Conservation (phyloP, 2,329 filamentous ascomycete genomes). For the Endothia cerciana region DNA sequence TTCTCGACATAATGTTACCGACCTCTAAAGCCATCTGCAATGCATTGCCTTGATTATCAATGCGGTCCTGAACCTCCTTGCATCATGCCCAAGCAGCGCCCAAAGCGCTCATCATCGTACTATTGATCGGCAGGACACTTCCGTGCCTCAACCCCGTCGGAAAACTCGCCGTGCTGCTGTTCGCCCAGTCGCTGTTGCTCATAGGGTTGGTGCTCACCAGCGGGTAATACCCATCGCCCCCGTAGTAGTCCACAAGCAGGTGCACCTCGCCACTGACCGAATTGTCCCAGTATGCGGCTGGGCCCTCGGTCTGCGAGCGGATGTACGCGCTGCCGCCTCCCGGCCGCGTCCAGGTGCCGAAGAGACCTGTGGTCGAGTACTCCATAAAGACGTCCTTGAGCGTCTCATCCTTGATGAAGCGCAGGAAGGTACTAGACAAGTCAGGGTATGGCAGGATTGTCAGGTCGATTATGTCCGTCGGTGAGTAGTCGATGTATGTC, state of each 20-base stretch:
- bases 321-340: slow-evolving; percentile 49
- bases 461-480: slow-evolving; percentile 58
- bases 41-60: not conserved
- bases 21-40: not conserved
- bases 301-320: slow-evolving; percentile 47
- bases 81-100: slow-evolving; percentile 40
- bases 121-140: slow-evolving; percentile 52
- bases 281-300: slow-evolving; percentile 50
- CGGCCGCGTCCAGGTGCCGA: slow-evolving; percentile 55
- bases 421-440: slow-evolving; percentile 44
- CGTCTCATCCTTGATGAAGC: slow-evolving; percentile 61
- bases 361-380: slow-evolving; percentile 50
- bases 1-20: not conserved
- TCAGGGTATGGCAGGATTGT: slow-evolving; percentile 55
- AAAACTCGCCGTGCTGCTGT: slow-evolving; percentile 46
- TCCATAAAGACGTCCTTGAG: slow-evolving; percentile 57
- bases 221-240: slow-evolving; percentile 52
- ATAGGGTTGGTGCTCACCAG: slow-evolving; percentile 50
- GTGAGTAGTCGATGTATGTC: slow-evolving; percentile 53
- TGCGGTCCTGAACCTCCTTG: not conserved
- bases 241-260: slow-evolving; percentile 55
- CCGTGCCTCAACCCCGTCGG: slow-evolving; percentile 56
- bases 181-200: slow-evolving; percentile 49
- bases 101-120: slow-evolving; percentile 47
- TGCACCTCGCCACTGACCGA: slow-evolving; percentile 44